A percentile compares a stretch with the other conserved stretches of the same genome.
Evolutionary conservation across 2,329 filamentous ascomycete species (phyloP).

Genomic region (Xylaria sp.): DNA sequence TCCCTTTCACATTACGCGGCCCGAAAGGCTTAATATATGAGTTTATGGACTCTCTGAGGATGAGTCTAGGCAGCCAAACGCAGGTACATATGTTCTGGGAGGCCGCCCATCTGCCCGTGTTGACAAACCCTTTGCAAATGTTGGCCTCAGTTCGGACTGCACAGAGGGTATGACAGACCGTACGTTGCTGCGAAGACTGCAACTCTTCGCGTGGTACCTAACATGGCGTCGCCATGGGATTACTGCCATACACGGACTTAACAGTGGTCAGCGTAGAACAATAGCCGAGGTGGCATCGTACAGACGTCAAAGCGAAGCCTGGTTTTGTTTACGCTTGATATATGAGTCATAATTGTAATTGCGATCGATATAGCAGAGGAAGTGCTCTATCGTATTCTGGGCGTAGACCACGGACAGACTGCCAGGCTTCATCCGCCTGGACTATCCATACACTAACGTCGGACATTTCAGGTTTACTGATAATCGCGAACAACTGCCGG

Average conservation of each 20-base stretch:
- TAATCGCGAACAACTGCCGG: slow-evolving; percentile 31
- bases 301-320: slow-evolving; percentile 20
- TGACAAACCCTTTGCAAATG: slow-evolving; percentile 19
- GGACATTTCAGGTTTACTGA: not conserved
- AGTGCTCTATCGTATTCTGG: slow-evolving; percentile 22
- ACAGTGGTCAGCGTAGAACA: slow-evolving; percentile 9
- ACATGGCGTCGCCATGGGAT: slow-evolving; percentile 13
- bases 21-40: slow-evolving; percentile 37
- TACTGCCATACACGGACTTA: slow-evolving; percentile 7
- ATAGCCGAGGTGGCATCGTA: slow-evolving; percentile 11
- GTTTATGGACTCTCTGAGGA: slow-evolving; percentile 28
- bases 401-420: slow-evolving; percentile 9
- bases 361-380: slow-evolving; percentile 4
- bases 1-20: slow-evolving; percentile 36
- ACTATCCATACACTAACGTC: slow-evolving; percentile 13
- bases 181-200: not conserved
- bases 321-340: slow-evolving; percentile 6
- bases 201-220: not conserved
- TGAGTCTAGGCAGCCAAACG: slow-evolving; percentile 31
- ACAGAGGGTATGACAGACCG: not conserved
- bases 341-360: slow-evolving; percentile 17
- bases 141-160: slow-evolving; percentile 18
- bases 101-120: slow-evolving; percentile 40
- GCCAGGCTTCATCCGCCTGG: slow-evolving; percentile 8
- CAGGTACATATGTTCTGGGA: slow-evolving; percentile 42